phyloP scores from a whole-genome alignment of 2,329 filamentous ascomycete species.

The Stachybotrys chartarum region DNA sequence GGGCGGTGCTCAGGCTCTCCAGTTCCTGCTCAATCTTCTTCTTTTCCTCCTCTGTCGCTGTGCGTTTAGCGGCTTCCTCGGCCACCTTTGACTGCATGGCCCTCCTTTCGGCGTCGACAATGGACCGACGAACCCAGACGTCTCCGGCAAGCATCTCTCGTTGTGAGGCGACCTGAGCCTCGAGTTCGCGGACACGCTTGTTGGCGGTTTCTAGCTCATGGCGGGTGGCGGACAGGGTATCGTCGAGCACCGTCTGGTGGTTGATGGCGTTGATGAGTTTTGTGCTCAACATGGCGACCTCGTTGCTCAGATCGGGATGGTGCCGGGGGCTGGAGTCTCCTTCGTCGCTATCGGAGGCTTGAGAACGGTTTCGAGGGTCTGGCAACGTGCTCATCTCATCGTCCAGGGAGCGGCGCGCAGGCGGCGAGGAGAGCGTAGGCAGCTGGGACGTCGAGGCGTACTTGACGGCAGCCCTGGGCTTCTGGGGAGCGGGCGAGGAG shows the following conservation, averaged over 20 bases:
- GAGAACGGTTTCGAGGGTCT: conserved; percentile 50
- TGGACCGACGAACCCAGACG: conserved; percentile 66
- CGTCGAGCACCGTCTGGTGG: conserved; percentile 86
- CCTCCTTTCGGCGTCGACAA: conserved; percentile 66
- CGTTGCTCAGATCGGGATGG: conserved; percentile 54
- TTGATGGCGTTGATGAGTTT: conserved; percentile 98
- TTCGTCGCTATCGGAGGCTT: conserved; percentile 35
- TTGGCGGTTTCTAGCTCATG: conserved; percentile 73
- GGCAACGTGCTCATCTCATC: conserved; percentile 64
- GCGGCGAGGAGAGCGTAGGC: conserved; percentile 25
- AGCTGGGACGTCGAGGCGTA: conserved; percentile 28
- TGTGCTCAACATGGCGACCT: conserved; percentile 85
- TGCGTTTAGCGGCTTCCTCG: conserved; percentile 60
- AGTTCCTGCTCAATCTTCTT: conserved; percentile 87
- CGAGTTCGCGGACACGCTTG: conserved; percentile 60
- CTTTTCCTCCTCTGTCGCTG: conserved; percentile 68
- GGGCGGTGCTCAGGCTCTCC: conserved; percentile 78
- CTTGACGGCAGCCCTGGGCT: conserved; percentile 31
- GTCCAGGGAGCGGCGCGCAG: conserved; percentile 36
- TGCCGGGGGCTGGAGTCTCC: conserved; percentile 26
- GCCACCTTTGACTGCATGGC: conserved; percentile 49
- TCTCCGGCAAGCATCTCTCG: conserved; percentile 67
- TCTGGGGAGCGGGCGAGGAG: background rate
- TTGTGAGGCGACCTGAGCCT: conserved; percentile 57
- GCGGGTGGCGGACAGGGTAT: conserved; percentile 73